Percentiles rank a stretch among this genome's conserved stretches.
Conservation (phyloP, 305 asterid genomes). For the Solanum hybrid region DNA sequence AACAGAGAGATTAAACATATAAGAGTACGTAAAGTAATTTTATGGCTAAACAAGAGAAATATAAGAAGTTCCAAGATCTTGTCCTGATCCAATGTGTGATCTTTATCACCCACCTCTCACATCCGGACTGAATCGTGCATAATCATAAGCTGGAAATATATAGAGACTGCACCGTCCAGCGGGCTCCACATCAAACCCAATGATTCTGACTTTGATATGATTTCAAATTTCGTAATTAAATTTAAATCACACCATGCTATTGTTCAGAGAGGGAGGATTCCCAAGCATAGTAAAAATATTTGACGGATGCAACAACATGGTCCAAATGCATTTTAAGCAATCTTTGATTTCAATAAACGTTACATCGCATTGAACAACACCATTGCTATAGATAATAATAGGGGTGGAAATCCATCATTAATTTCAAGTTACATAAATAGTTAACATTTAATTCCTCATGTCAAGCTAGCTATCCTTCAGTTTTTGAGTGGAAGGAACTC, state of each 20-base stretch:
- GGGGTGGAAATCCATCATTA: neutral
- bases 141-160: neutral
- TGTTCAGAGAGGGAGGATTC: neutral
- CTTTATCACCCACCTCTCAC: neutral
- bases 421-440: neutral
- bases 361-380: neutral
- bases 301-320: slow-evolving; percentile 13
- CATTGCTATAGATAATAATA: neutral
- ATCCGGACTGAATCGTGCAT: neutral
- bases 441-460: neutral
- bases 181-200: neutral
- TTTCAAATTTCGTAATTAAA: neutral
- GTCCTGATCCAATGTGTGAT: neutral
- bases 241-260: neutral
- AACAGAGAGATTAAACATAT: neutral
- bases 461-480: slow-evolving; percentile 4
- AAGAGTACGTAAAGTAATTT: neutral
- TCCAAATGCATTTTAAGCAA: slow-evolving; percentile 24
- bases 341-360: neutral
- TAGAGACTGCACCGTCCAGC: neutral
- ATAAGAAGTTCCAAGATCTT: neutral
- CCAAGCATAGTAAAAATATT: neutral
- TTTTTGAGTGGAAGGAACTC: slow-evolving; percentile 74
- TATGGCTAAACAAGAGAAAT: neutral
- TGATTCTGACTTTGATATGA: neutral